Percentiles rank a stretch among this genome's conserved stretches.
phyloP scores from a whole-genome alignment of 164 flowering plant species.

The Amborella trichopoda region DNA sequence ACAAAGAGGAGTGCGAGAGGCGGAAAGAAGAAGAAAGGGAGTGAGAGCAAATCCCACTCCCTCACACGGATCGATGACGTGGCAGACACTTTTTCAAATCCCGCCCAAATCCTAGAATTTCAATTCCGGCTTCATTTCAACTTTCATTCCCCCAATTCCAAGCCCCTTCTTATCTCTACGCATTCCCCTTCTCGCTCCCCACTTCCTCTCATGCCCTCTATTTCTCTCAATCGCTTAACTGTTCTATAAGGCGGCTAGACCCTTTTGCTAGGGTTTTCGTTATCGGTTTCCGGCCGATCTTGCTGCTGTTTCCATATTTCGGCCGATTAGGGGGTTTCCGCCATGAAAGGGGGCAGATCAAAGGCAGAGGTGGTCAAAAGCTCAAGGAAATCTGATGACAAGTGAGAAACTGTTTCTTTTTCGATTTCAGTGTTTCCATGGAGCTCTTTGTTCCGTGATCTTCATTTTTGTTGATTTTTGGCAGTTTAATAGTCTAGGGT shows the following conservation, averaged over 20 bases:
- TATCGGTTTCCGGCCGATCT: slow-evolving; percentile 1
- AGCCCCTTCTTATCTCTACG: slow-evolving; percentile 3
- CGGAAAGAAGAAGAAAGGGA: not conserved
- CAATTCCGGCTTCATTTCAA: slow-evolving; percentile 8
- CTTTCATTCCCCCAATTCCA: slow-evolving; percentile 10
- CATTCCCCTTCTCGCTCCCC: slow-evolving; percentile 2
- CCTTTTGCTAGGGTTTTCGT: slow-evolving; percentile 1
- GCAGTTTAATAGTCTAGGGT: no score
- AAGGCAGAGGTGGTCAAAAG: slow-evolving; percentile 15
- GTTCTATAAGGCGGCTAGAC: slow-evolving; percentile 7
- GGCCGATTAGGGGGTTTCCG: not conserved
- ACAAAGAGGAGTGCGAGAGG: slow-evolving; percentile 1
- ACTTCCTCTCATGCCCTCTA: not conserved
- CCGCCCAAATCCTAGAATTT: slow-evolving; percentile 21
- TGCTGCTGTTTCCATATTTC: slow-evolving; percentile 1
- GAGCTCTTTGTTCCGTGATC: no score
- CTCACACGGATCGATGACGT: slow-evolving; percentile 25
- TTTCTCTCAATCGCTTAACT: not conserved
- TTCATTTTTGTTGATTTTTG: no score
- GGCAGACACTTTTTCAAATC: slow-evolving; percentile 13
- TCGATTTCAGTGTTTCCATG: no score
- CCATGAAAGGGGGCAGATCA: slow-evolving; percentile 23
- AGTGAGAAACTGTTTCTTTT: slow-evolving; percentile 19
- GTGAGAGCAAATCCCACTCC: slow-evolving; percentile 2
- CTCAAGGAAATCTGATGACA: slow-evolving; percentile 20